phyloP scores from a whole-genome alignment of 1,284 basidiomycete genomes.

The Meripilus lineatus region DNA sequence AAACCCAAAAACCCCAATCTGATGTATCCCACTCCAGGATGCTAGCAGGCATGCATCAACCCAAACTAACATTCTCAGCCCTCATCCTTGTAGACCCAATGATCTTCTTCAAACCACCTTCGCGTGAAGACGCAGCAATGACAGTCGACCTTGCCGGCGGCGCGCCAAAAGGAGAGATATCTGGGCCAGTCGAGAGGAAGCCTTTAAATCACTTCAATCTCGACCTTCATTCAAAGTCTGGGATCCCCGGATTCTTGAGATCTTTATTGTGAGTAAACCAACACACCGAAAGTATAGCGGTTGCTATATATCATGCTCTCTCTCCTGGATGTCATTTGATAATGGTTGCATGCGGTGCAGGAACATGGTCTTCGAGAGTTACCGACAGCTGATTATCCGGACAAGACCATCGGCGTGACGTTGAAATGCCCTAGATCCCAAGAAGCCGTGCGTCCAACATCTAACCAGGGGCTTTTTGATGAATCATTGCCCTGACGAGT shows the following conservation, averaged over 20 bases:
- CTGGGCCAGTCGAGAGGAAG: slow-evolving; percentile 46
- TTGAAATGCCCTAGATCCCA: slow-evolving; percentile 42
- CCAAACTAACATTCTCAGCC: slow-evolving; percentile 31
- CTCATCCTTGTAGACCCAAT: slow-evolving; percentile 44
- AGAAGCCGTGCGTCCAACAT: slow-evolving; percentile 27
- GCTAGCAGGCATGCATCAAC: slow-evolving; percentile 35
- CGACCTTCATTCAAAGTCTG: slow-evolving; percentile 39
- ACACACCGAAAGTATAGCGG: neutral
- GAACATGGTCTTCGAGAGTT: slow-evolving; percentile 40
- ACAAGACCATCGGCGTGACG: slow-evolving; percentile 43
- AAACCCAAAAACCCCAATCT: neutral
- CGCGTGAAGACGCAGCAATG: slow-evolving; percentile 7
- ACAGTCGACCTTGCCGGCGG: slow-evolving; percentile 23
- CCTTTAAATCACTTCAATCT: slow-evolving; percentile 33
- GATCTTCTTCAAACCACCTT: slow-evolving; percentile 24
- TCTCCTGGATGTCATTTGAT: neutral
- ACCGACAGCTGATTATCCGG: slow-evolving; percentile 41
- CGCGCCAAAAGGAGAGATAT: slow-evolving; percentile 40
- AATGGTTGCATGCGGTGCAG: slow-evolving; percentile 21
- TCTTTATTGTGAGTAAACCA: slow-evolving; percentile 34
- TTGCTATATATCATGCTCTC: neutral
- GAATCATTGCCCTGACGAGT: too few relatives aligned
- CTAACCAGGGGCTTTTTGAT: neutral
- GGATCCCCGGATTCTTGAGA: slow-evolving; percentile 43
- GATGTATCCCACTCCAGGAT: slow-evolving; percentile 17